Conservation (phyloP, 2,329 filamentous ascomycete species). For the Chaetomiaceae sp. region DNA sequence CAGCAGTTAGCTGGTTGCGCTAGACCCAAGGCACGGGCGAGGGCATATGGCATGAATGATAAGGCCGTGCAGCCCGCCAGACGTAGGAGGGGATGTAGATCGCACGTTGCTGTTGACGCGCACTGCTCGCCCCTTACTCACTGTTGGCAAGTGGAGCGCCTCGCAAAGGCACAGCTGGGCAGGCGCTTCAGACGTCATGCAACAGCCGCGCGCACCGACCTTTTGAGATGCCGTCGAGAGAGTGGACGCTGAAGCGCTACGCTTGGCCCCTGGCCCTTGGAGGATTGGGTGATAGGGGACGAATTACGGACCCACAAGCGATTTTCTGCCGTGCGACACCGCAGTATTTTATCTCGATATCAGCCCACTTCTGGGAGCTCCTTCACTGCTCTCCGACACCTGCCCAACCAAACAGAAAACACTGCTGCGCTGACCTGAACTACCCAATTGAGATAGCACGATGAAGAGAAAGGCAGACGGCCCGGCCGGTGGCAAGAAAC, state of each 20-base stretch:
- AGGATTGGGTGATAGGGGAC: slow-evolving; percentile 3
- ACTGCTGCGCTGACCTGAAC: background rate
- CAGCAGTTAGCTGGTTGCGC: slow-evolving; percentile 13
- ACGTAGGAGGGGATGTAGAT: background rate
- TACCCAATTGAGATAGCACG: slow-evolving; percentile 26
- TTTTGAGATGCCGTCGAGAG: background rate
- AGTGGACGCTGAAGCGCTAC: too few species aligned
- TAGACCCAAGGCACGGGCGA: slow-evolving; percentile 6
- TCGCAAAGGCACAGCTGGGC: background rate
- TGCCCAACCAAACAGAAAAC: slow-evolving; percentile 1
- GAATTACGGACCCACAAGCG: slow-evolving; percentile 14
- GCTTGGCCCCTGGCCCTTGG: too few species aligned
- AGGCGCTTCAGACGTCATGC: slow-evolving; percentile 23
- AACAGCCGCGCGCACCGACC: background rate
- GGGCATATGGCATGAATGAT: slow-evolving; percentile 22
- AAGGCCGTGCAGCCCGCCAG: background rate
- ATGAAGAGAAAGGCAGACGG: slow-evolving; percentile 58
- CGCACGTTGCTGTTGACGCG: background rate
- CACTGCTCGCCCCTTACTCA: too few species aligned
- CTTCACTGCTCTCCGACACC: slow-evolving; percentile 1
- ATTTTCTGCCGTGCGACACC: slow-evolving; percentile 10
- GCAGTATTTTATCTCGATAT: slow-evolving; percentile 20
- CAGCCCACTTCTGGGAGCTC: slow-evolving; percentile 18
- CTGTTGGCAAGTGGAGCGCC: background rate
- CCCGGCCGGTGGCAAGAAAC: slow-evolving; percentile 37